Percentiles rank a stretch among this genome's conserved stretches.
These are phyloP conservation scores for Nemania serpens DNA, from an alignment of 2,329 filamentous ascomycete genomes.

Conservation along the genomic window DNA sequence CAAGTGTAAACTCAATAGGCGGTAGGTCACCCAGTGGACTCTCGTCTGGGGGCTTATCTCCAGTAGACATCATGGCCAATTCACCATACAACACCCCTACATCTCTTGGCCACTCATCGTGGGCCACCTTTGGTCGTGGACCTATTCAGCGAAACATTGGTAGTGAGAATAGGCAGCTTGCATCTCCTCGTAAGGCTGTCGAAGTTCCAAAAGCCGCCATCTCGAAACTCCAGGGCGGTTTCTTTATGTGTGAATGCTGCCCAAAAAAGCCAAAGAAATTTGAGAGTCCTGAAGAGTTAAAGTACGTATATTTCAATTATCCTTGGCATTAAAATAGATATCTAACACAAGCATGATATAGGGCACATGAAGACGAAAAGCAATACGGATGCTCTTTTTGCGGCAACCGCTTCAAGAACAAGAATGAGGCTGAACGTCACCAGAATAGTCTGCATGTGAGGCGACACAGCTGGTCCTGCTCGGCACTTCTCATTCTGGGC, in stretches of 20 bases:
- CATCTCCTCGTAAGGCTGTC: constrained; percentile 56
- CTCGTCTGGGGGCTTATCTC: constrained; percentile 51
- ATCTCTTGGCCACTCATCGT: constrained; percentile 55
- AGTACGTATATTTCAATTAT: constrained; percentile 59
- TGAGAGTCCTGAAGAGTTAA: constrained; percentile 79
- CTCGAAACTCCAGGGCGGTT: constrained; percentile 56
- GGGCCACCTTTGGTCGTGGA: constrained; percentile 49
- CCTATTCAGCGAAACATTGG: constrained; percentile 54
- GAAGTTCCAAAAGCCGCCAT: constrained; percentile 54
- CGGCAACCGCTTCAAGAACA: constrained; percentile 97
- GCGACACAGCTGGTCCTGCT: constrained; percentile 96
- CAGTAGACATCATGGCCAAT: constrained; percentile 46
- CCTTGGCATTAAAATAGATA: neutral
- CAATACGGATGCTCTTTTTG: constrained; percentile 94
- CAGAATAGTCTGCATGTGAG: constrained; percentile 94
- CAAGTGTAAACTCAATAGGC: constrained; percentile 50
- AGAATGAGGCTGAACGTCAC: constrained; percentile 95
- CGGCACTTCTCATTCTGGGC: constrained; percentile 68
- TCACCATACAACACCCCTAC: constrained; percentile 56
- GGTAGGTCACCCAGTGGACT: constrained; percentile 55
- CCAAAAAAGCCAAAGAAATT: constrained; percentile 98
- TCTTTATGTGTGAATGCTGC: constrained; percentile 85
- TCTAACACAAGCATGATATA: constrained; percentile 47
- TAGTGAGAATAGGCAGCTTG: constrained; percentile 46
- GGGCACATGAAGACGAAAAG: constrained; percentile 89